Base-by-base conservation (phyloP, 495 filamentous ascomycete species). In the Paragyromitra xinjiangensis region DNA sequence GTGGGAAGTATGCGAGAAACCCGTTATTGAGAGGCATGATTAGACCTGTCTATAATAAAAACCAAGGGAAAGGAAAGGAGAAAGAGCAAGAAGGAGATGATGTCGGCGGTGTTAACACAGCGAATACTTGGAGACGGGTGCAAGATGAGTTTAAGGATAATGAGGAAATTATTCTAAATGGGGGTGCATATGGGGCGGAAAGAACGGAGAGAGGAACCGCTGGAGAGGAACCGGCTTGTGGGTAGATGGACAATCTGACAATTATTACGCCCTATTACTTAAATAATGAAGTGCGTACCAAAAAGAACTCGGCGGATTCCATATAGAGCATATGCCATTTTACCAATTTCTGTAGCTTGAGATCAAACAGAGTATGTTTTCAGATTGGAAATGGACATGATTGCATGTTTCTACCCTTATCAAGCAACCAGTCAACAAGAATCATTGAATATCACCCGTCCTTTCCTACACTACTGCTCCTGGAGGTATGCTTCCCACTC, bases 61-160 rank as follows among this genome's bases (percentile, higher is more conserved):
- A 84, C n/a, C 80, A 88, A 62, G 85, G 85, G 75, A 83, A 88
- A 81, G 84, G 86, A 78, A 73, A 85, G 48, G 59, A 80, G 72
- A 83, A 83, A 74, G 71, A 82, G 83, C 67, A 81, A 77, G 72
- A 81, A 80, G 81, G 84, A 79, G 70, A 85, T 83, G 71, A 83
- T 82, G 64, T 88, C 85, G 62, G 87, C 86, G 71, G n/a, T 34
- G 71, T 80, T 78, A 82, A 84, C 77, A 71, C 85, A 82, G 68
- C 84, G 82, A 73, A 88, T 86, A 62, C 87, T 2, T 98, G 95
- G 95, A 86, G 94, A 61, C 89, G 93, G 74, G 95, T 97, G 0
- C 96, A 98, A 82, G 94, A 98, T 84, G 93, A 97, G 79, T 86
- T 90, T 50, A 92, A 94, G 64, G 90, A 98, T 82, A 98, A 97